These are phyloP conservation scores for Phyllosticta capitalensis DNA, from an alignment of 2,329 filamentous ascomycete species.

Conservation along the genomic window DNA sequence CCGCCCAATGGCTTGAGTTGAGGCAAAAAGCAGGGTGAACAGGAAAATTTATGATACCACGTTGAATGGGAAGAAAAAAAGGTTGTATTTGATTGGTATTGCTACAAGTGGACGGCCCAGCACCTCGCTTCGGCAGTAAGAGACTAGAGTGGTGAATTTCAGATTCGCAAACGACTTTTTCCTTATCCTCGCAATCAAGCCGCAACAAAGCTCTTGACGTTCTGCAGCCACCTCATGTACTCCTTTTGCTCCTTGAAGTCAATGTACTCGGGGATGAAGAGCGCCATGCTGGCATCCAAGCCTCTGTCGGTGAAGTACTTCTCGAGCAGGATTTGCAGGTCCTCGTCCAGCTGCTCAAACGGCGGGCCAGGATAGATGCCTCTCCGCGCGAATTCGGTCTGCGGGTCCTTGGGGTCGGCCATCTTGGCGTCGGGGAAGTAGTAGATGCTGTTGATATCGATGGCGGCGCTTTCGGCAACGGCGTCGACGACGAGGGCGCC, in stretches of 20 bases:
- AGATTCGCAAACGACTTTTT: not conserved
- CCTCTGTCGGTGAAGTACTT: conserved; percentile 91
- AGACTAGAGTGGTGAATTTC: not conserved
- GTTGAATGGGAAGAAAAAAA: not conserved
- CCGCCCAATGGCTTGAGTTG: conserved; percentile 48
- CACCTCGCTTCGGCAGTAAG: not conserved
- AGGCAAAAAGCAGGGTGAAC: not conserved
- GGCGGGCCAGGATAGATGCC: conserved; percentile 82
- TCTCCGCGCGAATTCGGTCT: conserved; percentile 66
- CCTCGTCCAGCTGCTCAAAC: conserved; percentile 90
- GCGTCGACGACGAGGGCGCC: conserved; percentile 84
- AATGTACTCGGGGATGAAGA: conserved; percentile 93
- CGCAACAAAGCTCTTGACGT: conserved; percentile 70
- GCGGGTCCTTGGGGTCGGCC: conserved; percentile 65
- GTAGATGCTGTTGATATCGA: conserved; percentile 84
- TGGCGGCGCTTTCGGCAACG: conserved; percentile 72
- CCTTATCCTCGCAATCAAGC: not conserved
- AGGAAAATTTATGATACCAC: not conserved
- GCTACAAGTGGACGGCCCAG: not conserved
- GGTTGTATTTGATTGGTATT: not conserved
- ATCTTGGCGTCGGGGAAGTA: conserved; percentile 73
- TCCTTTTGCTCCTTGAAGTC: conserved; percentile 98
- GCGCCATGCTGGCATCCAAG: conserved; percentile 73
- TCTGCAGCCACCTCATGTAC: conserved; percentile 81
- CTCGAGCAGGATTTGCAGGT: conserved; percentile 86